phyloP scores from a whole-genome alignment of 2,329 filamentous ascomycete species.

The Clonostachys solani region DNA sequence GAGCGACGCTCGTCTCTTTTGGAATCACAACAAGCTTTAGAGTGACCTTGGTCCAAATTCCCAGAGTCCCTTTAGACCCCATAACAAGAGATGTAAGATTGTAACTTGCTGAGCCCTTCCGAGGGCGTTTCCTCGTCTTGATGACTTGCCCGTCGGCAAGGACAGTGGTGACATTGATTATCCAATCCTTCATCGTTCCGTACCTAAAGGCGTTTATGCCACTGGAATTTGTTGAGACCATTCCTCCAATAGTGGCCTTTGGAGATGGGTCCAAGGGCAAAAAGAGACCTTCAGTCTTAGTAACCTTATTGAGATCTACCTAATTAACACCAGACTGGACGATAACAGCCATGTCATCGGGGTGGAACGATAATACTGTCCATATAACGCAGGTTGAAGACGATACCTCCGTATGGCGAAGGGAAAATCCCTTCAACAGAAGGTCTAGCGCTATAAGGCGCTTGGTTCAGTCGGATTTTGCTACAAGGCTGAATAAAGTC shows the following conservation, averaged over 20 bases:
- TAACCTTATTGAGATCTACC: slow-evolving; percentile 62
- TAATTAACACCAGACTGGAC: slow-evolving; percentile 67
- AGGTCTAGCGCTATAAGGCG: slow-evolving; percentile 70
- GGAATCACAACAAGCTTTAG: slow-evolving; percentile 64
- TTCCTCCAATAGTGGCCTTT: slow-evolving; percentile 50
- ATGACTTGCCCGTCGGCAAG: slow-evolving; percentile 64
- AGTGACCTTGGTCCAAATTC: slow-evolving; percentile 66
- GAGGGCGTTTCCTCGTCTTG: slow-evolving; percentile 62
- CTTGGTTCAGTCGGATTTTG: slow-evolving; percentile 66
- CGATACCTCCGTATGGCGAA: slow-evolving; percentile 62
- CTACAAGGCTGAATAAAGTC: too few species aligned
- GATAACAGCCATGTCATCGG: slow-evolving; percentile 66
- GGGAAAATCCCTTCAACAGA: slow-evolving; percentile 70
- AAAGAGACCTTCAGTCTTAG: slow-evolving; percentile 59
- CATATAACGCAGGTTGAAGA: slow-evolving; percentile 67
- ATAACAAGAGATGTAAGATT: slow-evolving; percentile 66
- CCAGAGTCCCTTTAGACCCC: slow-evolving; percentile 67
- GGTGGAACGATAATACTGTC: slow-evolving; percentile 61
- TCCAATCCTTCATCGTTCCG: slow-evolving; percentile 74
- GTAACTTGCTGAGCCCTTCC: slow-evolving; percentile 69
- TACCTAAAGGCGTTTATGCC: slow-evolving; percentile 59
- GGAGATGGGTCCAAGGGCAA: slow-evolving; percentile 68
- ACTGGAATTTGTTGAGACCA: slow-evolving; percentile 65
- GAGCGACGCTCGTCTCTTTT: slow-evolving; percentile 56
- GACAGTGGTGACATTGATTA: slow-evolving; percentile 67